Percentiles rank a stretch among this genome's conserved stretches.
Conservation (phyloP, 2,329 filamentous ascomycete genomes). For the Cordyceps fumosorosea region DNA sequence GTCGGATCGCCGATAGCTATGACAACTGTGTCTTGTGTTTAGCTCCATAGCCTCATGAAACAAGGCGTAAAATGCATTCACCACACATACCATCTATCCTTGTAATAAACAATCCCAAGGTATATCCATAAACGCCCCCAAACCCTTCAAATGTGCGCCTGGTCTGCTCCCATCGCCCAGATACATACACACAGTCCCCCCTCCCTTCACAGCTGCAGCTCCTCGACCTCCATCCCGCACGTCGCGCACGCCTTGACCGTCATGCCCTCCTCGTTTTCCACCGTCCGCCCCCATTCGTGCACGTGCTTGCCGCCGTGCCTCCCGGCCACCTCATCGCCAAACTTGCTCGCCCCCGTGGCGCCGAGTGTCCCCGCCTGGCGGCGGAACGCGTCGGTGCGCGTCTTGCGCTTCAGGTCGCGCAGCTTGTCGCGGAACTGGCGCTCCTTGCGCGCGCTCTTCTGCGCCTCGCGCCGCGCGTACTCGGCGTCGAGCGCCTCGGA, state of each 20-base stretch:
- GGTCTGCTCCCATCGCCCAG: neutral
- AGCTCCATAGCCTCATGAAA: neutral
- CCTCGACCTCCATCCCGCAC: constrained; percentile 75
- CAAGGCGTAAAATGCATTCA: neutral
- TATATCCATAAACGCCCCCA: constrained; percentile 6
- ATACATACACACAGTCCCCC: neutral
- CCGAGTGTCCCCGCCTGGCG: constrained; percentile 57
- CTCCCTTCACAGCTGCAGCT: constrained; percentile 54
- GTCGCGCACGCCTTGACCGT: constrained; percentile 72
- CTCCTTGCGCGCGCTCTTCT: constrained; percentile 82
- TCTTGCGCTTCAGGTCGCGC: constrained; percentile 85
- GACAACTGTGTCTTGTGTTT: no score
- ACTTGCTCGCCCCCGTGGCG: constrained; percentile 47
- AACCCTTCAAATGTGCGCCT: neutral
- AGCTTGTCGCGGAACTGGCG: constrained; percentile 88
- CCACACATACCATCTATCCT: neutral
- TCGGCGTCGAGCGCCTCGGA: constrained; percentile 80
- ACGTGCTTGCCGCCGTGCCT: constrained; percentile 60
- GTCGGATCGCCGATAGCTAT: no score
- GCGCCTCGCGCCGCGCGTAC: constrained; percentile 69
- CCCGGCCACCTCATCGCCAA: constrained; percentile 69
- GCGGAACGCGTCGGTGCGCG: constrained; percentile 82
- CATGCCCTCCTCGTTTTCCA: constrained; percentile 65
- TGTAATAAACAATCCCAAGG: neutral
- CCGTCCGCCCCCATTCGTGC: constrained; percentile 74